Evolutionary conservation across 2,329 filamentous ascomycete genomes (phyloP).

Genomic region (Amauroascus niger): DNA sequence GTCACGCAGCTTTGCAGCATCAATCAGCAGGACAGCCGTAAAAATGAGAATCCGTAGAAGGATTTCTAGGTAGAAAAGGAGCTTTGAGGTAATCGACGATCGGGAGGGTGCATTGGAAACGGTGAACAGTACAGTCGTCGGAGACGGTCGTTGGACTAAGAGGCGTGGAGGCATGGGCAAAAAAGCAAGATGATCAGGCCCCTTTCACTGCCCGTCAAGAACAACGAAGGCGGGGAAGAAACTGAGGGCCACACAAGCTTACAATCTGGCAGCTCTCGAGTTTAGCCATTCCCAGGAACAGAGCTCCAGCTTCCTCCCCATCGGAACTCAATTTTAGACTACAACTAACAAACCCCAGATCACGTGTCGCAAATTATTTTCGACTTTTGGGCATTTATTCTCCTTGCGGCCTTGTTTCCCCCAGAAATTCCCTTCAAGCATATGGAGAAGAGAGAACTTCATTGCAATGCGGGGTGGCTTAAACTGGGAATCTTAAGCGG

Average conservation of each 20-base stretch:
- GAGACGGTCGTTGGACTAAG: constrained; percentile 50
- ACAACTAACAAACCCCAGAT: too few species aligned
- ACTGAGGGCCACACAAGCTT: too few species aligned
- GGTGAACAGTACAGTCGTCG: constrained; percentile 85
- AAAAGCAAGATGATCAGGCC: background rate
- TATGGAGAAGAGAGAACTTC: background rate
- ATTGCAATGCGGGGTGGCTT: too few species aligned
- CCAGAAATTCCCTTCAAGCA: background rate
- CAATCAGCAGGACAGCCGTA: constrained; percentile 31
- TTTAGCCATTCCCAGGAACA: too few species aligned
- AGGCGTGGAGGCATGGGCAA: constrained; percentile 52
- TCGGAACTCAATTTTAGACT: background rate
- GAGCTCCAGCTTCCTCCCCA: too few species aligned
- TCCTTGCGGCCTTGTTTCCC: background rate
- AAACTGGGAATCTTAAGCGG: background rate
- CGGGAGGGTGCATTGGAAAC: constrained; percentile 65
- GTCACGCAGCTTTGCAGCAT: constrained; percentile 28
- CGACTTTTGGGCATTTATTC: background rate
- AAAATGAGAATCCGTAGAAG: constrained; percentile 39
- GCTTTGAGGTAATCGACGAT: constrained; percentile 38
- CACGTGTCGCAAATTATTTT: background rate
- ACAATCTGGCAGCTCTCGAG: too few species aligned
- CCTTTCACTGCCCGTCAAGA: background rate
- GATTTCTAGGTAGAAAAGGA: constrained; percentile 38
- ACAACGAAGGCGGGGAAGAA: background rate